Base-by-base conservation (phyloP, 2,329 filamentous ascomycete genomes). In the Penicillium digitatum region DNA sequence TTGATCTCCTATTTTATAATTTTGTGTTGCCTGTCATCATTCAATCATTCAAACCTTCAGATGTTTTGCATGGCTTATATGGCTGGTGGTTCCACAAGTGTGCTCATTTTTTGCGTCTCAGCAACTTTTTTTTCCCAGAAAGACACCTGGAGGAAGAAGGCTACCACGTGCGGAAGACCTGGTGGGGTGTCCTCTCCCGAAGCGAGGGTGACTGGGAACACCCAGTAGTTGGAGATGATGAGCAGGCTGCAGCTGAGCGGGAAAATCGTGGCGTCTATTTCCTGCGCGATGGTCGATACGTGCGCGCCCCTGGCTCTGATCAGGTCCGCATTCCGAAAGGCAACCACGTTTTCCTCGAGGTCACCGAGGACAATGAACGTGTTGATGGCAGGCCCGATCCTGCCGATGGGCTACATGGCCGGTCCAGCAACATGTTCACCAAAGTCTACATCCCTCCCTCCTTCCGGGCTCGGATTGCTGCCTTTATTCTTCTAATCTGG, bases 31-130 rank as follows among this genome's bases (percentile, higher is more conserved):
- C 94, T 0, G 76, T 96, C 46, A 86, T 92, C 12, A 84, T 97
- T 63, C 87, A 84, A 64, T 86, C 90, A 64, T 87, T 96, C 73
- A 89, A 88, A 69, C 92, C 93, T 2, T 90, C 89, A 48, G 88
- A 95, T 67, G 87, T 85, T 0, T 78, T 99, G 3, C 88, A 95
- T 63, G 79, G 82, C 52, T 87, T 96, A 79, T 99, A 96, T 70
- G 87, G 86, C 8, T 97, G 93, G 93, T 99, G 94, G 90, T 96
- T 99, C 76, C 87, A 88, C 62, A 85, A 83, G 64, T 96, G 92
- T 69, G 94, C 92, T 12, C 82, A 89, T 48, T 77, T 81, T 38
- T 78, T 99, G 49, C 84, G 93, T 22, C 79, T 99, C 34, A 95
- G 90, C 1, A 89, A 92, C 76, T 99, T 99, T 71, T 82, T 99